Conservation (phyloP, 2,329 filamentous ascomycete species). For the Colletotrichum sp. region DNA sequence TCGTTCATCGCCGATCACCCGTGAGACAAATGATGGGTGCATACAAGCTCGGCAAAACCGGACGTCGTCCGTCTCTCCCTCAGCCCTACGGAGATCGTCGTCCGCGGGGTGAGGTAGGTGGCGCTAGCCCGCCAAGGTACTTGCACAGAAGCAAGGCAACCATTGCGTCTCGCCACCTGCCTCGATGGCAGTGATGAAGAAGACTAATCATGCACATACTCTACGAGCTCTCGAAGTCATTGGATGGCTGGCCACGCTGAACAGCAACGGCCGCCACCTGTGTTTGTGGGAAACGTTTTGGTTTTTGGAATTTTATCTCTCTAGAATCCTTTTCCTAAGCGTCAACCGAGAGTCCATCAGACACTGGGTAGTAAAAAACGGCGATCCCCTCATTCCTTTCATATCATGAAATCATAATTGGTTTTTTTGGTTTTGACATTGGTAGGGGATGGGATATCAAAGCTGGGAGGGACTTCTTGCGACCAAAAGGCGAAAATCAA, state of each 20-base stretch:
- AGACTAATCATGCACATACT: not conserved
- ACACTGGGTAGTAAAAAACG: not conserved
- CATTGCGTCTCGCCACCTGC: not conserved
- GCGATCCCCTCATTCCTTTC: not conserved
- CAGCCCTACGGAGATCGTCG: constrained; percentile 15
- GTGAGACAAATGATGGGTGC: not conserved
- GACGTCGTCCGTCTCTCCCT: not conserved
- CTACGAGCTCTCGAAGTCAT: not conserved
- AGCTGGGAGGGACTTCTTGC: not conserved
- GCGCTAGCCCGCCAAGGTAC: not conserved
- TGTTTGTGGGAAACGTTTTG: not conserved
- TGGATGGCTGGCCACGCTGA: not conserved
- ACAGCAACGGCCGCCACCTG: not conserved
- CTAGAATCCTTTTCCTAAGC: not conserved
- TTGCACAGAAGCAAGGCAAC: not conserved
- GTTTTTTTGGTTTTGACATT: not conserved
- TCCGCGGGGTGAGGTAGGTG: constrained; percentile 7
- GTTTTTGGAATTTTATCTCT: not conserved
- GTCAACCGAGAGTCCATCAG: not conserved
- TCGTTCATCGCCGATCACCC: not conserved
- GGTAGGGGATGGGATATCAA: not conserved
- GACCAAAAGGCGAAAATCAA: not conserved
- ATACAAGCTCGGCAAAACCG: not conserved
- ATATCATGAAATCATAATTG: constrained; percentile 18
- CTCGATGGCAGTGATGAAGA: not conserved